Base-by-base conservation (phyloP, 257 asterid genomes). In the Solanum virginianum region DNA sequence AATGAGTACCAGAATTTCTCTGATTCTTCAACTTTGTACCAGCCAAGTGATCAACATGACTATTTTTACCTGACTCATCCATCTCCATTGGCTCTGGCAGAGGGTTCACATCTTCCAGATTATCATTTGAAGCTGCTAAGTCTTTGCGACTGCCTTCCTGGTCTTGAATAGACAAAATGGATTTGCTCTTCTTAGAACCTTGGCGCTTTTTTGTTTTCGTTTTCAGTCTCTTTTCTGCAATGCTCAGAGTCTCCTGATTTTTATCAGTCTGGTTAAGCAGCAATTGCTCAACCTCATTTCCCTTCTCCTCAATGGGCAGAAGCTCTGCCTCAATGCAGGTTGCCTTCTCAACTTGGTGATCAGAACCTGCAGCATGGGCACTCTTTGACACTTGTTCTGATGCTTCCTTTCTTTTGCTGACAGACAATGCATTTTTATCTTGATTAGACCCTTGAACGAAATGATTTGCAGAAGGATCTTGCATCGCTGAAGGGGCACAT, bases 171-270 rank as follows among this genome's bases (percentile, higher is more conserved):
- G 86, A 81, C 80, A 88, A 84, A 84, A 80, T 83, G 36, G 71
- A 87, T 65, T 75, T 91, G 85, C 66, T 86, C 69, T 89, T 87
- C 81, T 91, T 85, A 49, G 86, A 88, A 85, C 87, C 85, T n/a
- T 39, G 84, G 43, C 57, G 83, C 88, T 86, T 91, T 91, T 88
- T 92, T 56, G 85, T 80, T 89, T 85, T 89, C 82, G 32, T 90
- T 85, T 82, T 88, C 20, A 74, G 62, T 57, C 86, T 92, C 90
- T 45, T 87, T 71, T 77, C 83, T 47, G 47, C 55, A 86, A 54
- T 87, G 74, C 80, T 88, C 26, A 70, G 68, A 71, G 47, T 87
- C 84, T 84, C 83, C 16, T 39, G 85, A 86, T 54, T 85, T 68
- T 82, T 82, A 69, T 85, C 84, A 32, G 24, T 84, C 83, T 87